phyloP scores from a whole-genome alignment of 805 yeast genomes.

The Danielozyma ontarioensis region DNA sequence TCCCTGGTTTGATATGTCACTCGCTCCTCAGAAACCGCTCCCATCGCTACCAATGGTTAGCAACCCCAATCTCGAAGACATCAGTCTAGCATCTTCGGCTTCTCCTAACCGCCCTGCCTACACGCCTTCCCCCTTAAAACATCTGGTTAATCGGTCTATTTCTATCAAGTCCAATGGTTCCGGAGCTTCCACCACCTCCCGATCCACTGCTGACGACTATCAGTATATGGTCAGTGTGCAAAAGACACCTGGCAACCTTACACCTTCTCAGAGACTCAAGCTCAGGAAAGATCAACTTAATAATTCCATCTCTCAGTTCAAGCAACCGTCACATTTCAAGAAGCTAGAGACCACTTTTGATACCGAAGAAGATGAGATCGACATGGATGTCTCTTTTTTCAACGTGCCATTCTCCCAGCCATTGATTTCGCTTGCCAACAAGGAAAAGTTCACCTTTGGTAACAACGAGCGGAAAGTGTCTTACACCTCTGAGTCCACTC shows the following conservation, averaged over 20 bases:
- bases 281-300: slow-evolving; percentile 20
- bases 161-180: slow-evolving; percentile 5
- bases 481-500: slow-evolving; percentile 24
- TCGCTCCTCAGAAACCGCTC: too few species aligned
- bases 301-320: slow-evolving; percentile 16
- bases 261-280: slow-evolving; percentile 26
- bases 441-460: slow-evolving; percentile 25
- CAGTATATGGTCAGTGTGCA: slow-evolving; percentile 16
- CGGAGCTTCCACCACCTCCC: slow-evolving; percentile 1
- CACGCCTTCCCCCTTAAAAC: too few species aligned
- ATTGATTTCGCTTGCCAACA: slow-evolving; percentile 32
- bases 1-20: too few species aligned
- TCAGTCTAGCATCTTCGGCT: too few species aligned
- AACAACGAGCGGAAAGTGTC: slow-evolving; percentile 14
- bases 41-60: too few species aligned
- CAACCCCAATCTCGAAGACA: too few species aligned
- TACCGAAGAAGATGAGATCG: slow-evolving; percentile 26
- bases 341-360: background rate
- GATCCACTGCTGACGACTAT: too few species aligned
- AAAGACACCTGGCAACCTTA: slow-evolving; percentile 19
- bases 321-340: too few species aligned
- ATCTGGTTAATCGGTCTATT: too few species aligned
- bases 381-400: slow-evolving; percentile 46
- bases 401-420: slow-evolving; percentile 65
- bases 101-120: too few species aligned